These are phyloP conservation scores for Rhizopus microsporus DNA, from an alignment of 371 early-diverging fungal species.

Conservation along the genomic window DNA sequence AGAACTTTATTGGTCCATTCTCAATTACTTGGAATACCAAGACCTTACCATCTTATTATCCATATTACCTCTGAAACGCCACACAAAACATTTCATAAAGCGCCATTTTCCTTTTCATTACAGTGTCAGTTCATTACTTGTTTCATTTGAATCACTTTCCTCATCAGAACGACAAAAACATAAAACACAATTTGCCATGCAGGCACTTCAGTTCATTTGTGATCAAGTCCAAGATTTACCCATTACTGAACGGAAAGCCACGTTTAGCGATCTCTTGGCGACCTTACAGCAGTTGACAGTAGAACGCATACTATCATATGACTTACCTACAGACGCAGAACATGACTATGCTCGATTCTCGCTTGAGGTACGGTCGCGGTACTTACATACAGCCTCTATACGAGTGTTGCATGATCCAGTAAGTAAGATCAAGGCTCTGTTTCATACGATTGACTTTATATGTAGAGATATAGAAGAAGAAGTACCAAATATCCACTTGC, in stretches of 20 bases:
- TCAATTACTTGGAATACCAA: conserved; percentile 29
- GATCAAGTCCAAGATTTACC: conserved; percentile 27
- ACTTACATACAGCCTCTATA: conserved; percentile 45
- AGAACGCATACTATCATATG: conserved; percentile 27
- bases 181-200: conserved; percentile 27
- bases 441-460: background rate
- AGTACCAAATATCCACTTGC: conserved; percentile 52
- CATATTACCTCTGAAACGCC: conserved; percentile 9
- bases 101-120: conserved; percentile 39
- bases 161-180: conserved; percentile 16
- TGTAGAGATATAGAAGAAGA: conserved; percentile 51
- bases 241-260: conserved; percentile 33
- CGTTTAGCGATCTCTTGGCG: conserved; percentile 40
- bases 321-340: conserved; percentile 27
- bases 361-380: conserved; percentile 35
- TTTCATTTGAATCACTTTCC: conserved; percentile 33
- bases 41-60: conserved; percentile 27
- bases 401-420: conserved; percentile 52
- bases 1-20: conserved; percentile 37
- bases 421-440: conserved; percentile 9
- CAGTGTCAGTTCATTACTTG: conserved; percentile 22
- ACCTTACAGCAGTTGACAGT: conserved; percentile 37
- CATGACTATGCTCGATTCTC: conserved; percentile 45
- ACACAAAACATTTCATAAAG: conserved; percentile 25
- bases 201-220: conserved; percentile 34